Evolutionary conservation across 371 early-diverging fungal genomes (phyloP).

Genomic region (Zychaea mexicana): DNA sequence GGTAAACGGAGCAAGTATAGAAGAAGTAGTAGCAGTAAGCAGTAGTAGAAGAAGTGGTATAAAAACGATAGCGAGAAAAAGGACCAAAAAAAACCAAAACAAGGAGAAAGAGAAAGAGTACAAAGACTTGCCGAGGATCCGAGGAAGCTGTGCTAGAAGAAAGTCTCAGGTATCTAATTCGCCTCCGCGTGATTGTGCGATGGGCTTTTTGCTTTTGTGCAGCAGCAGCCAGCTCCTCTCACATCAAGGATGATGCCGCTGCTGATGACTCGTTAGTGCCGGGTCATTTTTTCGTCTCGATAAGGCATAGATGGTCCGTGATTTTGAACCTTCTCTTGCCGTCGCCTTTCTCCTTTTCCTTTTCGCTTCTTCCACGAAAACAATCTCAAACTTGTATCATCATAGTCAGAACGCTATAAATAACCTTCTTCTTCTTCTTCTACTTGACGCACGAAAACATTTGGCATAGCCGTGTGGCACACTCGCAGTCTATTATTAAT

Average conservation of each 20-base stretch:
- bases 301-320: slow-evolving; percentile 5
- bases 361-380: not conserved
- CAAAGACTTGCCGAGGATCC: not conserved
- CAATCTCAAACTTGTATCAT: too few relatives aligned
- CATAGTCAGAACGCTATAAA: too few relatives aligned
- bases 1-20: too few relatives aligned
- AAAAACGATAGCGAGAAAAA: too few relatives aligned
- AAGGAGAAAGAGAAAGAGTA: not conserved
- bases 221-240: not conserved
- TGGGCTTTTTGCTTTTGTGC: not conserved
- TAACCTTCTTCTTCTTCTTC: too few relatives aligned
- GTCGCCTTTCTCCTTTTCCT: not conserved
- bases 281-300: not conserved
- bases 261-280: slow-evolving; percentile 1
- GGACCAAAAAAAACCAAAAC: too few relatives aligned
- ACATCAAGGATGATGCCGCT: too few relatives aligned
- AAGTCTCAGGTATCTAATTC: not conserved
- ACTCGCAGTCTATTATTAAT: too few relatives aligned
- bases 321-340: not conserved
- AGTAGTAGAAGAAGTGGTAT: too few relatives aligned
- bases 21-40: too few relatives aligned
- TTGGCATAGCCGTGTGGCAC: too few relatives aligned
- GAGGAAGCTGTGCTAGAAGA: not conserved
- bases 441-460: too few relatives aligned
- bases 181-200: slow-evolving; percentile 6